Percentiles rank a stretch among this genome's conserved stretches.
These are phyloP conservation scores for Raphanus hybrid DNA, from an alignment of 441 rosid genomes.

Conservation along the genomic window DNA sequence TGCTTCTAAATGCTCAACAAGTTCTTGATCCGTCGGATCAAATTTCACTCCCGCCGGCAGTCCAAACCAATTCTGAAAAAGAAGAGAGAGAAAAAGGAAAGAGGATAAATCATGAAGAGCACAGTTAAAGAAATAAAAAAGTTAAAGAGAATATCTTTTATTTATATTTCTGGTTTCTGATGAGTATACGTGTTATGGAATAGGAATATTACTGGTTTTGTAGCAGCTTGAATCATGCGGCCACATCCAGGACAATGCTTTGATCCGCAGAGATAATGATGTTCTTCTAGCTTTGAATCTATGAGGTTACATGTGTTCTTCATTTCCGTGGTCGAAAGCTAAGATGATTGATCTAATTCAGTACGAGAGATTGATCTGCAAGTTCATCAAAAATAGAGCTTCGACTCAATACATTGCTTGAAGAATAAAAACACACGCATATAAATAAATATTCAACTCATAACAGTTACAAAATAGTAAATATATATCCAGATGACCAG, in stretches of 20 bases:
- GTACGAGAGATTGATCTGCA: conserved; percentile 23
- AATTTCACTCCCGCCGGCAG: conserved; percentile 98
- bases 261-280: conserved; percentile 79
- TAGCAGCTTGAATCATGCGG: conserved; percentile 79
- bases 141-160: conserved; percentile 29
- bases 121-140: conserved; percentile 25
- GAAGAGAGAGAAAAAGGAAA: background rate
- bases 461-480: background rate
- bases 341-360: background rate
- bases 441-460: background rate
- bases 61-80: conserved; percentile 88
- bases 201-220: conserved; percentile 65
- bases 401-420: background rate
- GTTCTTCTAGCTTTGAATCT: conserved; percentile 93
- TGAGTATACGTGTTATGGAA: conserved; percentile 3
- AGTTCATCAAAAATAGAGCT: background rate
- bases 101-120: conserved; percentile 21
- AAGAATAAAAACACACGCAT: background rate
- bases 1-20: conserved; percentile 93
- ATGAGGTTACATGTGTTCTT: conserved; percentile 44
- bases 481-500: background rate
- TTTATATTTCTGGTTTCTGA: conserved; percentile 9
- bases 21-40: conserved; percentile 97
- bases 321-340: conserved; percentile 24
- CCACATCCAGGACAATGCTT: conserved; percentile 94